Evolutionary conservation across 352 stramenopile species (phyloP).

Genomic region (Globisporangium cylindrosporum): DNA sequence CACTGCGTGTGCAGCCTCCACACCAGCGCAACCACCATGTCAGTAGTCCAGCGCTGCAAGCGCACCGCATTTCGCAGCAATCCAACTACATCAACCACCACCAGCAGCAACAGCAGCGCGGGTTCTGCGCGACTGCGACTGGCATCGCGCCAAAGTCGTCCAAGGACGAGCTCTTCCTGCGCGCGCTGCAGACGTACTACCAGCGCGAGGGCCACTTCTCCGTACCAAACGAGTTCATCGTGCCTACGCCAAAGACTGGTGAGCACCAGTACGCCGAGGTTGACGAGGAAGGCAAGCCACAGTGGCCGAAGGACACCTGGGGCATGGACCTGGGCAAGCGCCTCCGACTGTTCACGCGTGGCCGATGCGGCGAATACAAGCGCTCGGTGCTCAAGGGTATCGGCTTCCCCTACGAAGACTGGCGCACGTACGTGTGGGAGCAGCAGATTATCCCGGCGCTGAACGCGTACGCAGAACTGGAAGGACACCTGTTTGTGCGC

Average conservation of each 20-base stretch:
- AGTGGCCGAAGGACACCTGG: conserved; percentile 49
- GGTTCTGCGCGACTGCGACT: conserved; percentile 3
- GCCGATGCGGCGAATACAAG: conserved; percentile 58
- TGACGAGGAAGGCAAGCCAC: conserved; percentile 9
- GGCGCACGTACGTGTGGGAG: conserved; percentile 70
- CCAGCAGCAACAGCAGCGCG: conserved; percentile 1
- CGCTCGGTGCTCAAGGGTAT: conserved; percentile 50
- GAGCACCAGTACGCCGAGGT: conserved; percentile 5
- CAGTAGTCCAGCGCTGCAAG: background rate
- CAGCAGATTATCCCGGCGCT: conserved; percentile 76
- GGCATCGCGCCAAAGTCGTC: conserved; percentile 23
- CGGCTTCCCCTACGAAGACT: conserved; percentile 67
- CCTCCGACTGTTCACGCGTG: conserved; percentile 56
- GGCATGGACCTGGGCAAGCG: conserved; percentile 51
- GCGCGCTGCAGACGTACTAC: conserved; percentile 47
- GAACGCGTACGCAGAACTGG: conserved; percentile 68
- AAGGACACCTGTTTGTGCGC: conserved; percentile 91
- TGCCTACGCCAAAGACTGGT: conserved; percentile 22
- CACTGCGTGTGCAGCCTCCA: background rate
- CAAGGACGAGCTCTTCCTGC: conserved; percentile 53
- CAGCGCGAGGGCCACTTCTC: conserved; percentile 66
- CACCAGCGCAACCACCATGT: background rate
- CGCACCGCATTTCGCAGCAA: background rate
- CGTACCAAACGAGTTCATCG: conserved; percentile 56
- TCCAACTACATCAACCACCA: background rate